These are phyloP conservation scores for Colletotrichum euphorbiae DNA, from an alignment of 2,329 filamentous ascomycete species.

Conservation along the genomic window DNA sequence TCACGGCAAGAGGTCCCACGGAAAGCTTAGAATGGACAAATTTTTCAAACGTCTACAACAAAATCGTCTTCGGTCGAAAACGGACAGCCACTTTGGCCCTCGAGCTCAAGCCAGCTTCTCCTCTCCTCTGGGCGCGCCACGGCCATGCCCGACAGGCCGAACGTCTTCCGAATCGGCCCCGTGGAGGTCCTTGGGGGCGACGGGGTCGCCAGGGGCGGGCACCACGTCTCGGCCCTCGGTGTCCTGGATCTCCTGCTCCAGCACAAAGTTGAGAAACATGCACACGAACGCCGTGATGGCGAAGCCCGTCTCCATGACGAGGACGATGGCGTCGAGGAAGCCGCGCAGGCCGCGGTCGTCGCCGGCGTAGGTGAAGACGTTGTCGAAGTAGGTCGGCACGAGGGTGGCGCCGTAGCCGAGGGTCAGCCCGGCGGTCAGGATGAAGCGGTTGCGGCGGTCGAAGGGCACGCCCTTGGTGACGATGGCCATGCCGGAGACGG, in stretches of 20 bases:
- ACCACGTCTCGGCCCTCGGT: conserved; percentile 34
- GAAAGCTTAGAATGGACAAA: neutral
- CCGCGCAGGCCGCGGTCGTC: conserved; percentile 75
- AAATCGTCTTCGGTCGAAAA: neutral
- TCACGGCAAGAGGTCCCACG: too few relatives aligned
- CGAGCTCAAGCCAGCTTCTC: conserved; percentile 31
- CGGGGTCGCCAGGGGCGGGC: neutral
- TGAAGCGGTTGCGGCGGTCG: conserved; percentile 84
- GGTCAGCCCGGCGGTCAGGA: conserved; percentile 79
- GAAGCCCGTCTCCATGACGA: conserved; percentile 81
- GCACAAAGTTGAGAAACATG: conserved; percentile 77
- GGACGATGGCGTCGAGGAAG: conserved; percentile 78
- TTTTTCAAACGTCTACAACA: neutral
- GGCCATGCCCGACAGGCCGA: conserved; percentile 23
- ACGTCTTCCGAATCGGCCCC: conserved; percentile 39
- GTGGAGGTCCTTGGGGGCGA: conserved; percentile 16
- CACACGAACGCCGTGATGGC: conserved; percentile 79
- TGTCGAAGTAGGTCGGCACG: conserved; percentile 74
- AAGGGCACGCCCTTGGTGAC: conserved; percentile 77
- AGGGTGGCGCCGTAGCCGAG: conserved; percentile 79
- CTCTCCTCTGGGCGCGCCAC: conserved; percentile 29
- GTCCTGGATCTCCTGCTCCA: conserved; percentile 83
- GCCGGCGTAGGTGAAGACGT: conserved; percentile 79
- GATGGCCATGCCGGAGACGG: conserved; percentile 82
- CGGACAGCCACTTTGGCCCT: too few relatives aligned